Base-by-base conservation (phyloP, 306 rosid genomes). In the Hippophae rhamnoides region DNA sequence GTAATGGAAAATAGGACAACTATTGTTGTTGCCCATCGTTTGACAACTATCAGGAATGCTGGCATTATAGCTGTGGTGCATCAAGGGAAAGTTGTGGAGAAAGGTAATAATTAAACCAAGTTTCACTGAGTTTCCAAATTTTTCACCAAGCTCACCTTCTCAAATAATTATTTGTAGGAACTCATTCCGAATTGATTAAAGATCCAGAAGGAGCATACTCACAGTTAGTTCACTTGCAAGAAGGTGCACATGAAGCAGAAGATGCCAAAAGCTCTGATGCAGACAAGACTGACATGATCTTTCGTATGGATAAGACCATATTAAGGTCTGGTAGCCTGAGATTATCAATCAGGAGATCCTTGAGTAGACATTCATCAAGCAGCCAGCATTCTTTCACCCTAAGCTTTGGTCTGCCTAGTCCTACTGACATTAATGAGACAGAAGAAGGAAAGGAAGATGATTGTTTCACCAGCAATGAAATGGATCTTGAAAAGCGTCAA, bases 21-120 rank as follows among this genome's bases (percentile, higher is more conserved):
- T 6, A 64, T 85, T 26, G 82, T 89, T 48, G 86, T 89, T 67
- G 94, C 96, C 1, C 96, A 89, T 74, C 88, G 96, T 41, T 74
- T 89, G 77, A 85, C 86, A 25, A 85, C 96, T 41, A 68, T 85
- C 62, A 79, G 89, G 70, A 89, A 85, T 74, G 86, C 86, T 41
- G 83, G 83, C 58, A 57, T 58, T 52, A 89, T 89, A 71, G 90
- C 89, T 44, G 90, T 89, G 71, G 86, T 89, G 65, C 82, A 85
- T 41, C 70, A 74, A 63, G 96, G 96, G 26, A 85, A 81, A 81
- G 69, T 89, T 44, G 80, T 89, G 43, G 94, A 85, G 70, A 40
- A 69, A 77, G 94, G 96, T 89, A 54, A 13, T 13, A 45, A 49
- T 13, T 44, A 4, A 8, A 7, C 6, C 10, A 9, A 31, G 13